Evolutionary conservation across 2,329 filamentous ascomycete genomes (phyloP).

Genomic region (Xylaria sp.): DNA sequence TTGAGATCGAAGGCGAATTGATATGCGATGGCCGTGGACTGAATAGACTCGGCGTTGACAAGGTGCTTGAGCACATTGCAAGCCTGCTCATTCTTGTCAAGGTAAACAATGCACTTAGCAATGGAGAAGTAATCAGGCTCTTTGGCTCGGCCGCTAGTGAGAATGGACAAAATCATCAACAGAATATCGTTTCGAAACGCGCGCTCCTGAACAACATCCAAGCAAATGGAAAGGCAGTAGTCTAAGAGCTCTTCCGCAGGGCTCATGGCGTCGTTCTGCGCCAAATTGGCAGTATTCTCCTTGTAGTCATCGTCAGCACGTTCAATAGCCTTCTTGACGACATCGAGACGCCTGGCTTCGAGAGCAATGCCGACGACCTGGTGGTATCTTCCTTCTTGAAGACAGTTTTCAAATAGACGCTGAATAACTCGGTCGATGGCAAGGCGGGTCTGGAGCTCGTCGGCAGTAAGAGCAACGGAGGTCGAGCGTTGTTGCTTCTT

Average conservation of each 20-base stretch:
- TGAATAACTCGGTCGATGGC: slow-evolving; percentile 81
- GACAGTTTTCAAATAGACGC: slow-evolving; percentile 84
- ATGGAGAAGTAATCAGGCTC: slow-evolving; percentile 95
- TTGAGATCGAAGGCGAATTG: slow-evolving; percentile 98
- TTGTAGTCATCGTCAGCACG: slow-evolving; percentile 84
- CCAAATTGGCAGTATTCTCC: slow-evolving; percentile 57
- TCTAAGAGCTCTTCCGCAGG: slow-evolving; percentile 92
- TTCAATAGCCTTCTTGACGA: slow-evolving; percentile 80
- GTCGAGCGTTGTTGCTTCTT: slow-evolving; percentile 50
- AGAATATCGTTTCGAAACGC: slow-evolving; percentile 79
- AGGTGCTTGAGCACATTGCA: slow-evolving; percentile 79
- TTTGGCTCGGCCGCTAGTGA: slow-evolving; percentile 76
- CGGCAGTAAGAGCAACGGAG: slow-evolving; percentile 59
- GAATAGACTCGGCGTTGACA: slow-evolving; percentile 70
- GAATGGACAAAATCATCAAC: slow-evolving; percentile 85
- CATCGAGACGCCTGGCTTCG: slow-evolving; percentile 85
- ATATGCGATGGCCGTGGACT: slow-evolving; percentile 80
- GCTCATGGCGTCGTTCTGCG: slow-evolving; percentile 44
- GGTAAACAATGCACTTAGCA: slow-evolving; percentile 93
- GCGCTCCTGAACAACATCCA: slow-evolving; percentile 95
- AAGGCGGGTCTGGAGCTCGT: slow-evolving; percentile 64
- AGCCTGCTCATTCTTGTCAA: slow-evolving; percentile 87
- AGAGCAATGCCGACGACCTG: slow-evolving; percentile 97
- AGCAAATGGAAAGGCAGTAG: slow-evolving; percentile 90
- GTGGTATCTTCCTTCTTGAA: slow-evolving; percentile 78